phyloP scores from a whole-genome alignment of 2,329 filamentous ascomycete species.

The Penicillium sp. region DNA sequence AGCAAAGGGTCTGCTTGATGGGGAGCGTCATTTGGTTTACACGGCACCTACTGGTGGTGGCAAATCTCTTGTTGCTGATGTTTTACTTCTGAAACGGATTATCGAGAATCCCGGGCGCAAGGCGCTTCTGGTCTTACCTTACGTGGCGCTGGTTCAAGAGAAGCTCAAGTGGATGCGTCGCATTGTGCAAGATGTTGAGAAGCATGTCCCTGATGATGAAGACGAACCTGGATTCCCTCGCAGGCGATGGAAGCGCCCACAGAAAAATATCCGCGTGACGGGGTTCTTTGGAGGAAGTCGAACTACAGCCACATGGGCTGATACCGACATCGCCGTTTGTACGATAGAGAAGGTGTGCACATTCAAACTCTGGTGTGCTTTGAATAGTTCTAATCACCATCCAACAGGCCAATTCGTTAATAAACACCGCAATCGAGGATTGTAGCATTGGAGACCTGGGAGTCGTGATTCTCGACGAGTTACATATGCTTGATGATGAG shows the following conservation, averaged over 20 bases:
- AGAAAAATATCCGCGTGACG: slow-evolving; percentile 64
- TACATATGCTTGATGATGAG: slow-evolving; percentile 81
- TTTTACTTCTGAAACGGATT: slow-evolving; percentile 72
- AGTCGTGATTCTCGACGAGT: slow-evolving; percentile 71
- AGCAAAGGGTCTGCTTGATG: slow-evolving; percentile 65
- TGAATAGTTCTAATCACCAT: slow-evolving; percentile 4
- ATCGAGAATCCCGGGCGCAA: slow-evolving; percentile 66
- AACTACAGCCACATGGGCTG: slow-evolving; percentile 65
- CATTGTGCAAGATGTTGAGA: slow-evolving; percentile 62
- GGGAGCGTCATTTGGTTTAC: slow-evolving; percentile 72
- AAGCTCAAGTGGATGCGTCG: slow-evolving; percentile 73
- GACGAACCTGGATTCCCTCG: slow-evolving; percentile 39
- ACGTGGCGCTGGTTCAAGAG: slow-evolving; percentile 77
- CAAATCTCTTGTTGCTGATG: slow-evolving; percentile 72
- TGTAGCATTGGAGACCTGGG: slow-evolving; percentile 65
- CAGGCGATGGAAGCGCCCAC: slow-evolving; percentile 58
- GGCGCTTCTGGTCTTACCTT: slow-evolving; percentile 72
- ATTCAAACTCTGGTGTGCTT: slow-evolving; percentile 18
- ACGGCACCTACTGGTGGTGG: slow-evolving; percentile 77
- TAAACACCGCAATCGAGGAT: slow-evolving; percentile 73
- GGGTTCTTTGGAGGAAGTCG: slow-evolving; percentile 76
- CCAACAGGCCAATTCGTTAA: slow-evolving; percentile 67
- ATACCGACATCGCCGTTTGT: slow-evolving; percentile 77
- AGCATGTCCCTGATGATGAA: slow-evolving; percentile 35
- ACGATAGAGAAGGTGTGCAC: slow-evolving; percentile 70